Evolutionary conservation across 1,284 basidiomycete genomes (phyloP), one percentile per base, ranked within the genome.

Genomic region (Erythrobasidium hasegawianum): DNA sequence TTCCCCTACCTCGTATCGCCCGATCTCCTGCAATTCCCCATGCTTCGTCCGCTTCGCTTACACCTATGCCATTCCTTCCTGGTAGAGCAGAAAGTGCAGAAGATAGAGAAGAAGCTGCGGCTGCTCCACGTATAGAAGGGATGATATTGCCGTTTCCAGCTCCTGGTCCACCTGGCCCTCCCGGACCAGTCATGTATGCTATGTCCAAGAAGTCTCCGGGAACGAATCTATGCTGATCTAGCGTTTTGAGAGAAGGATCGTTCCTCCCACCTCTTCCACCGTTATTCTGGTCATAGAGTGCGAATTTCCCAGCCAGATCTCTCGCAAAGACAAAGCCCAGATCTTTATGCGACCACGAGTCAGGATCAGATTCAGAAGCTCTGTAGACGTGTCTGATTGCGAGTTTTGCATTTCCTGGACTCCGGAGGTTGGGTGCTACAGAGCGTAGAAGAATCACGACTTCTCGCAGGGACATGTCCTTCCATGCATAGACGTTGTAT

Each of bases 201-300:
- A 74, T 54, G 50, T 71, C 72, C 29, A 72, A n/a, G 18, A 61
- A 69, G 60, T 74, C 73, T 20, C 73, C 73, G 1, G 69, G 57
- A 24, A 74, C 68, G 55, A 69, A 70, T 24, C 70, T 68, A n/a
- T 67, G 62, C 4, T 74, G 70, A 11, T 67, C 68, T 49, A 74
- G 65, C 5, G 71, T 65, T 7, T 52, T 33, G 47, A 58, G 39
- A 14, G 55, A 57, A 22, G 62, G 62, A 24, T 65, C 62, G 27
- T 27, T 65, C 20, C 62, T 24, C 5, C 53, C 40, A 22, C 52
- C 33, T 1, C 67, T 3, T 16, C 50, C 22, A 16, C 52, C n/a
- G 3, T 49, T 57, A n/a, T 16, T 27, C 27, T 22, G 53, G 5
- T 52, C 41, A n/a, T 39, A 54, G 9, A 56, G 53, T 3, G 18